Evolutionary conservation across 2,329 filamentous ascomycete species (phyloP), one percentile per base, ranked within the genome.

Genomic region (Calonectria honghensis): DNA sequence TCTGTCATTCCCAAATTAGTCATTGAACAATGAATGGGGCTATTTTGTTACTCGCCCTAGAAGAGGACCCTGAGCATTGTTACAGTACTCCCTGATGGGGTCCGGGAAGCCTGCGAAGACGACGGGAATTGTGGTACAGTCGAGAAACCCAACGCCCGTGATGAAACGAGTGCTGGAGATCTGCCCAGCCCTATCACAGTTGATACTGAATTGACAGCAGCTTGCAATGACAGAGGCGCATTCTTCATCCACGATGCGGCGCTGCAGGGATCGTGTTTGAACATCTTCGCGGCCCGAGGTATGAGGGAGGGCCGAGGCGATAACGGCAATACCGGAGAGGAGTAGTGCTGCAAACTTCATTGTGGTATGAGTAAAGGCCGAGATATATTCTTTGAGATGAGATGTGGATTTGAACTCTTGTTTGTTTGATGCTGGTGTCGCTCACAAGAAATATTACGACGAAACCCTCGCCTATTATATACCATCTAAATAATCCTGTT

Each of bases 271-370:
- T 35, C 41, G 61, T 1, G 29, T 29, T 14, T 32, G 14, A 24
- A 32, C 14, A 7, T 50, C 31, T 35, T 29, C 61, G 10, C 18
- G 39, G 10, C 20, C 41, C 18, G 61, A 20, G 5, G 29, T 41
- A 16, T 65, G n/a, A 18, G 39, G 41, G 11, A 50, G 27, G 10
- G 61, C 41, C 6, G 61, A 48, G 1, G 11, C 61, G 24, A 65
- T 65, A 9, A 27, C 39, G 18, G 41, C 27, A 32, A 65, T 5
- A 32, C 16, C 14, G 54, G 61, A 54, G 61, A 57, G 18, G n/a
- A 59, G 39, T 24, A 70, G 54, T 11, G 64, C 65, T 3, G 41
- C 31, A 24, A 18, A 59, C 24, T n/a, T 76, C 73, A 32, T 70
- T 69, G 9, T 35, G 27, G 6, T 16, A 75, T 73, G 27, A 61